These are phyloP conservation scores for Pyrrhoderma lamaoense DNA, from an alignment of 1,284 basidiomycete genomes.

Conservation along the genomic window DNA sequence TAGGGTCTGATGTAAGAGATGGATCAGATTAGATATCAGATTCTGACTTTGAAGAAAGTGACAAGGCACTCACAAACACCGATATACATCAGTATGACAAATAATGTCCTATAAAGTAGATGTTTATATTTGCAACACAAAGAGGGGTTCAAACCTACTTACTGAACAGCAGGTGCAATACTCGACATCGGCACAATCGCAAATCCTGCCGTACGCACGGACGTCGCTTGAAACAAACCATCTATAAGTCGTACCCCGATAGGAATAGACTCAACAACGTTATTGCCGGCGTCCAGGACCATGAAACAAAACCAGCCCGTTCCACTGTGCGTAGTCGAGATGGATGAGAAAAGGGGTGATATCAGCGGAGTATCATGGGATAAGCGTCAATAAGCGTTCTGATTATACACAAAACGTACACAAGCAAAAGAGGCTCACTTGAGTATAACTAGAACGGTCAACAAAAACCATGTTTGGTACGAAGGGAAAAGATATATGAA, in stretches of 20 bases:
- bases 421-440: conserved; percentile 43
- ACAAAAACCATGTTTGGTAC: conserved; percentile 90
- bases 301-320: conserved; percentile 88
- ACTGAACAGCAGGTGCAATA: conserved; percentile 82
- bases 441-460: conserved; percentile 58
- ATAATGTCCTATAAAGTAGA: conserved; percentile 56
- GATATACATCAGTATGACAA: conserved; percentile 86
- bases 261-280: conserved; percentile 64
- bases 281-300: conserved; percentile 80
- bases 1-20: conserved; percentile 43
- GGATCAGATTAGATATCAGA: conserved; percentile 4
- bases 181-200: conserved; percentile 60
- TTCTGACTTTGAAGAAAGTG: no score
- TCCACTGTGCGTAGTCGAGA: conserved; percentile 34
- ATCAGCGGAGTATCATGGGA: background rate
- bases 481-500: conserved; percentile 94
- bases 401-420: no score
- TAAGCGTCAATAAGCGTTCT: background rate
- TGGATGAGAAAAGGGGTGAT: background rate
- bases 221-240: conserved; percentile 68
- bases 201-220: conserved; percentile 88
- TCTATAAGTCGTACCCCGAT: conserved; percentile 57
- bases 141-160: conserved; percentile 27
- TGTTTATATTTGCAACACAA: conserved; percentile 11
- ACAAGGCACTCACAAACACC: conserved; percentile 55